These are phyloP conservation scores for Aspergillus amoenus DNA, from an alignment of 2,329 filamentous ascomycete genomes.

Conservation along the genomic window DNA sequence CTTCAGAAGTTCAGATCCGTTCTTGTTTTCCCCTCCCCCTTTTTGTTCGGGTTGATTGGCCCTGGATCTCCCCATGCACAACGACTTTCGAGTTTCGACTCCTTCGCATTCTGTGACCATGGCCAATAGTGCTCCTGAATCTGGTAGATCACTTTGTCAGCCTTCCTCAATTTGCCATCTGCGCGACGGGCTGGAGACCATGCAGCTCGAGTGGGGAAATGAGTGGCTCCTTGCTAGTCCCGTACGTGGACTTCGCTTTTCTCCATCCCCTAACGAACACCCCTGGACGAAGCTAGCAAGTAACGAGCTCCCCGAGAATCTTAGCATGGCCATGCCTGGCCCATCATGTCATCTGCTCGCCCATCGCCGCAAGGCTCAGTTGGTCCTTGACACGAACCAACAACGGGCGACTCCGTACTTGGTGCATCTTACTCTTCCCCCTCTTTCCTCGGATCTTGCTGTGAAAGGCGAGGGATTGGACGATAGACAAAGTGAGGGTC, in stretches of 20 bases:
- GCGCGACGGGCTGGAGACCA: slow-evolving; percentile 16
- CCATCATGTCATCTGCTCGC: slow-evolving; percentile 14
- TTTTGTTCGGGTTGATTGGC: slow-evolving; percentile 8
- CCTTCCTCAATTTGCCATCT: slow-evolving; percentile 1
- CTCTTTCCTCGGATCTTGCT: slow-evolving; percentile 14
- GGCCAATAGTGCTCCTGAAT: not conserved
- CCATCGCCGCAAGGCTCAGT: slow-evolving; percentile 11
- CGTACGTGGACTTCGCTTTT: slow-evolving; percentile 28
- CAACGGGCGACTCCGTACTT: slow-evolving; percentile 9
- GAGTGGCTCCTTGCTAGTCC: slow-evolving; percentile 29
- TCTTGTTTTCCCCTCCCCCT: slow-evolving; percentile 12
- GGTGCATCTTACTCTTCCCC: slow-evolving; percentile 6
- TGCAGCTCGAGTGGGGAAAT: slow-evolving; percentile 33
- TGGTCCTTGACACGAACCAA: slow-evolving; percentile 17
- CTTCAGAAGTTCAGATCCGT: slow-evolving; percentile 13
- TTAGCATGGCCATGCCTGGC: slow-evolving; percentile 12
- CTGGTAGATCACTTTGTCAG: slow-evolving; percentile 7
- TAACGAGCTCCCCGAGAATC: slow-evolving; percentile 11
- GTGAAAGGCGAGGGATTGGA: slow-evolving; percentile 12
- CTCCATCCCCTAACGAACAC: slow-evolving; percentile 35
- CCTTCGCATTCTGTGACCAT: not conserved
- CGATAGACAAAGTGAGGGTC: slow-evolving; percentile 9
- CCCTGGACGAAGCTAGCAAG: slow-evolving; percentile 25
- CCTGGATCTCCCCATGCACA: slow-evolving; percentile 2
- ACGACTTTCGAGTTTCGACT: not conserved